Base-by-base conservation (phyloP, 805 yeast genomes). In the Ogataea chonburiensis region DNA sequence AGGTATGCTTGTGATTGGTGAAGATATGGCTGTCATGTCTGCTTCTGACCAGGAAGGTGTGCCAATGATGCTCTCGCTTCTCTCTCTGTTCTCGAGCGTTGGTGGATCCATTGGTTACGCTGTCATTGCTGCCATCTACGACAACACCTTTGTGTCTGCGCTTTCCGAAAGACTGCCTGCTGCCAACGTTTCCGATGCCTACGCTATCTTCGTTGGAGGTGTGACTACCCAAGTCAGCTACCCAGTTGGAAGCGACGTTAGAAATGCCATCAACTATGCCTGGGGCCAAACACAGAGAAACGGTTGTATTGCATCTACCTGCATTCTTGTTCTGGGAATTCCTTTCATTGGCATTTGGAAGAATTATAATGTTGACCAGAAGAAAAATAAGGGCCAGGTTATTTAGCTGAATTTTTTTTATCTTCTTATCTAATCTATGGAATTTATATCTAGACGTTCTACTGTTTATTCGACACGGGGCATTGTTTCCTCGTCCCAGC, bases 401-500 rank as follows among this genome's bases (percentile, higher is more conserved):
- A 24, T 49, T 18, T 47, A 37, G 31, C 29, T 74, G 71, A 23
- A 23, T 23, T 7, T 13, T 18, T 23, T 25, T 33, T 22, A 20
- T 13, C 14, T 26, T 21, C 22, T 32, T 25, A 26, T 23, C 31
- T 19, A 19, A 19, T 19, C 28, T n/a, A 35, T 31, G 28, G 24
- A 33, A 4, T 40, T 35, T 58, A 47, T 58, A 11, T 81, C 87
- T 2, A 66, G 91, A 50, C 66, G 94, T 35, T 82, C 91, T 1
- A 80, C 79, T 0, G 91, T 83, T 5, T 80, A 81, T 55, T 81
- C 89, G 3, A 63, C 78, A 13, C 75, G 73, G 52, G 93, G 89
- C 2, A 76, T 85, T 31, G 87, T 82, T 2, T 72, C 86, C 1
- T 78, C 88, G 2, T 67, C 89, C 0, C 93, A 86, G 59, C 86